Base-by-base conservation (phyloP, 2,329 filamentous ascomycete genomes). In the Neoscytalidium dimidiatum region DNA sequence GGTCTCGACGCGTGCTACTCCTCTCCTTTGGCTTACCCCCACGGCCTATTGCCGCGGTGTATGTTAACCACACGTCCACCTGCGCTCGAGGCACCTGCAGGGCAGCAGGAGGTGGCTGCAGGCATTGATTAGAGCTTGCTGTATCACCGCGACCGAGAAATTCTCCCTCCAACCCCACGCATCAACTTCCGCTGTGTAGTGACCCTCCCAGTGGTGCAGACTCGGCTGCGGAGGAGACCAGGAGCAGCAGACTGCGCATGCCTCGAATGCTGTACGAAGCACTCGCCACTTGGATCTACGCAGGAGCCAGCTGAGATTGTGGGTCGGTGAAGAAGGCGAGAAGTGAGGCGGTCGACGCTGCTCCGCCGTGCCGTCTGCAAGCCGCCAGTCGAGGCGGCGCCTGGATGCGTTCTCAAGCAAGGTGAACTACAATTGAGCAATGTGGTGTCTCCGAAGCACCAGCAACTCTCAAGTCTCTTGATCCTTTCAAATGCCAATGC, bases 291-390 rank as follows among this genome's bases (percentile, higher is more conserved):
- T 8, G n/a, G 46, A 43, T 44, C 33, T 53, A 44, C 58, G 13
- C 4, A 8, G 11, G 28, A 28, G 52, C 31, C 35, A 58, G 35
- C 53, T 44, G 53, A 58, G 52, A 9, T 35, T 9, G 31, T 4
- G 23, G n/a, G 44, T 19, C 8, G 23, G 29, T 35, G 48, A 48
- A 33, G 61, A 28, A 26, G 61, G 35, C 35, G 29, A 29, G 60
- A 52, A 52, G 60, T 51, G 61, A 53, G 61, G 61, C 41, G n/a
- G 48, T 38, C n/a, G 13, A 9, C 48, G 48, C 48, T 31, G 23
- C 23, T 31, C 49, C 2, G n/a, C n/a, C 11, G n/a, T 11, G n/a
- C 21, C 26, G 8, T 33, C 49, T 57, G 52, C 52, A 38, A 49
- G 46, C 46, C 29, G 23, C 49, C 28, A 33, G 28, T 4, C 28